These are phyloP conservation scores for Zygnema cylindricum DNA, from an alignment of 139 green algal genomes.

Conservation along the genomic window DNA sequence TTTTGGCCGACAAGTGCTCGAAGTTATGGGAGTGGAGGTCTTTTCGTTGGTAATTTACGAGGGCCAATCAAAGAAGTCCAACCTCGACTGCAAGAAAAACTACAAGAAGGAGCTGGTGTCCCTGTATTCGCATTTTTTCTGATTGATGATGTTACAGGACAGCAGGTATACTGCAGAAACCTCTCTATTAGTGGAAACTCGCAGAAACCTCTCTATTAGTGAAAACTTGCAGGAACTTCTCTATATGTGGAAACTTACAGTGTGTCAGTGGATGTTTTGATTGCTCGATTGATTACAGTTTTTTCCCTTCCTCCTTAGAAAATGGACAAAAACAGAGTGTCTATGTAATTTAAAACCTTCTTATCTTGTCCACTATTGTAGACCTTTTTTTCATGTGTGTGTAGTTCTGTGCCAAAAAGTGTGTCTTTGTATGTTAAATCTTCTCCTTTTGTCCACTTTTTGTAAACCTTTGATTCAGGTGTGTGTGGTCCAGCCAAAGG, in stretches of 20 bases:
- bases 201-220: not conserved
- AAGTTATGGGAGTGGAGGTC: conserved; percentile 42
- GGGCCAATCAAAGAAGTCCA: conserved; percentile 11
- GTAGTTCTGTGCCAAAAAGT: too few relatives aligned
- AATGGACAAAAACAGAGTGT: too few relatives aligned
- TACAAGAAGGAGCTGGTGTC: not conserved
- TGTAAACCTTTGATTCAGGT: conserved; percentile 12
- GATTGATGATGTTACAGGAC: conserved; percentile 31
- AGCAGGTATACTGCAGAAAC: conserved; percentile 8
- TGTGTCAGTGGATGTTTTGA: too few relatives aligned
- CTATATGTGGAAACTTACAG: too few relatives aligned
- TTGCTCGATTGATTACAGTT: too few relatives aligned
- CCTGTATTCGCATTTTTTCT: conserved; percentile 38
- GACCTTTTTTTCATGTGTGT: too few relatives aligned
- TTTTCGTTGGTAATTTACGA: conserved; percentile 56
- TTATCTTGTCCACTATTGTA: too few relatives aligned
- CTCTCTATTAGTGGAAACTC: not conserved
- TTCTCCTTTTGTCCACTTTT: too few relatives aligned
- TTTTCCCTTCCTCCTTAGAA: too few relatives aligned
- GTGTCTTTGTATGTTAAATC: too few relatives aligned
- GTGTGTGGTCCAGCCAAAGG: conserved; percentile 48
- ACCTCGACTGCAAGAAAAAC: conserved; percentile 25
- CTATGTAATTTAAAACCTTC: too few relatives aligned
- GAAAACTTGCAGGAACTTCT: not conserved
- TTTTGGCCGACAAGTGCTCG: conserved; percentile 37